A percentile compares a stretch with the other conserved stretches of the same genome.
Conservation (phyloP, 1,284 basidiomycete species). For the Boletus calvinii region DNA sequence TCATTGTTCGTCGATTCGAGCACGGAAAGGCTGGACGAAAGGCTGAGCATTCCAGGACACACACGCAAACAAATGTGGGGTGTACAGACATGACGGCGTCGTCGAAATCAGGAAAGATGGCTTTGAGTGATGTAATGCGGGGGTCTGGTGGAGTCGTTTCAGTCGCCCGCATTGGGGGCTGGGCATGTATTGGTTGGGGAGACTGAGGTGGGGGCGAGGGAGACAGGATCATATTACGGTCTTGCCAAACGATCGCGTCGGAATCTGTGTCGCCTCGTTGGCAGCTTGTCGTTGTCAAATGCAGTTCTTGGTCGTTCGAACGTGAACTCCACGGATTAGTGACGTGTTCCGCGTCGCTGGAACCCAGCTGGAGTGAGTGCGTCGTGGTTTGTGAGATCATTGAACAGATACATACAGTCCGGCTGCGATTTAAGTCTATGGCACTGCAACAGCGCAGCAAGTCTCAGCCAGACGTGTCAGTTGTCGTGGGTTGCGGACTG, state of each 20-base stretch:
- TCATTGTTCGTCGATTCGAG: conserved; percentile 64
- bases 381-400: neutral
- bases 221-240: conserved; percentile 22
- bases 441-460: conserved; percentile 19
- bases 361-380: neutral
- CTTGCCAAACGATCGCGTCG: neutral
- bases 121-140: conserved; percentile 53
- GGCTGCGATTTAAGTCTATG: conserved; percentile 12
- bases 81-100: conserved; percentile 56
- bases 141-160: conserved; percentile 38
- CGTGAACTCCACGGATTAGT: conserved; percentile 13
- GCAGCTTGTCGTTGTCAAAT: neutral
- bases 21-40: conserved; percentile 51
- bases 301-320: neutral
- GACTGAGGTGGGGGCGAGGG: conserved; percentile 16
- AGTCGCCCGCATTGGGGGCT: neutral
- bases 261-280: neutral
- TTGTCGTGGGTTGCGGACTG: neutral
- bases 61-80: neutral
- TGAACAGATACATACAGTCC: neutral
- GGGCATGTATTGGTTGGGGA: neutral
- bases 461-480: neutral
- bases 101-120: conserved; percentile 82
- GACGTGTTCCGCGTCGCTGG: conserved; percentile 3
- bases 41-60: conserved; percentile 8